These are phyloP conservation scores for Begonia loranthoides DNA, from an alignment of 306 rosid species.

Conservation along the genomic window DNA sequence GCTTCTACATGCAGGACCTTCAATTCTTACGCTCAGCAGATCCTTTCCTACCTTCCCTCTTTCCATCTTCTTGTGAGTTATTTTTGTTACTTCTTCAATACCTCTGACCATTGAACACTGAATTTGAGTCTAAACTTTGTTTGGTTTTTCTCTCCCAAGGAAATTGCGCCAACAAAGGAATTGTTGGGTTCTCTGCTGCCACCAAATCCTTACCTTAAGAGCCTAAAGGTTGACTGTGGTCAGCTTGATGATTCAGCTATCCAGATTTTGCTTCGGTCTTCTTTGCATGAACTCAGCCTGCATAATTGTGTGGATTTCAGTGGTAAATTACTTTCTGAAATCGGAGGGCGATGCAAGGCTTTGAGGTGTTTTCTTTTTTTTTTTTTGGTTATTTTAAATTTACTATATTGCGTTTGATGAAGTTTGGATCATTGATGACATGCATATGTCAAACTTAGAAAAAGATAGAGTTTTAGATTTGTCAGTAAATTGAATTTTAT, in stretches of 20 bases:
- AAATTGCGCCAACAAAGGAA: slow-evolving; percentile 48
- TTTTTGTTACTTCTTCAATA: too few species aligned
- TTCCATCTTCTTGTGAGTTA: slow-evolving; percentile 56
- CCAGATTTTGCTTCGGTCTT: slow-evolving; percentile 40
- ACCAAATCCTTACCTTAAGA: slow-evolving; percentile 47
- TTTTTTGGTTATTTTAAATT: slow-evolving; percentile 1
- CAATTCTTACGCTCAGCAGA: slow-evolving; percentile 41
- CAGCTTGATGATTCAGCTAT: slow-evolving; percentile 74
- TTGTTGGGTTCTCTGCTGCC: slow-evolving; percentile 59
- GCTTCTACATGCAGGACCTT: slow-evolving; percentile 62
- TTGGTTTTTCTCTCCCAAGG: slow-evolving; percentile 18
- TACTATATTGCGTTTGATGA: neutral
- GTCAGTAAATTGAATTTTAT: slow-evolving; percentile 7
- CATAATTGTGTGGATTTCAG: slow-evolving; percentile 74
- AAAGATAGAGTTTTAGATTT: slow-evolving; percentile 1
- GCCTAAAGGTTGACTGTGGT: slow-evolving; percentile 55
- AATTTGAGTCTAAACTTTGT: neutral
- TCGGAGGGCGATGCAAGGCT: slow-evolving; percentile 59
- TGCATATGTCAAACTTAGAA: neutral
- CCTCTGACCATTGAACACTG: neutral
- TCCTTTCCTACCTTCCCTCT: slow-evolving; percentile 54
- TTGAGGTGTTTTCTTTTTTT: slow-evolving; percentile 33
- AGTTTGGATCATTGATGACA: neutral
- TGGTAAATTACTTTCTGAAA: slow-evolving; percentile 70
- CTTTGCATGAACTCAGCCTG: slow-evolving; percentile 54